Conservation (phyloP, 192 early-diverging fungal genomes). For the Mortierella claussenii region DNA sequence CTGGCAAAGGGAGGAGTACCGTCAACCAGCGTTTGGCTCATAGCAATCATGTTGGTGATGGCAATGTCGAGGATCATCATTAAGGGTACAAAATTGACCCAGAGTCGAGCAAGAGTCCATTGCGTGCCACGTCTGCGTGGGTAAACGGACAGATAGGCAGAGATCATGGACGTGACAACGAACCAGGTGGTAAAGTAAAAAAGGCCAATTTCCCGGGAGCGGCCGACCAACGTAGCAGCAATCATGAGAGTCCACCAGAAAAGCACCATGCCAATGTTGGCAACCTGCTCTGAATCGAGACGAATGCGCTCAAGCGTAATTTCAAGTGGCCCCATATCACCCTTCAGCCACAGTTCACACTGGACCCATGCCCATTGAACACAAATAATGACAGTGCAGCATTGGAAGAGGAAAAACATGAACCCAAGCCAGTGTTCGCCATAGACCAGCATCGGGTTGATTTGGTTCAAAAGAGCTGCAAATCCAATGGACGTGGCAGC, state of each 20-base stretch:
- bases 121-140: conserved; percentile 23
- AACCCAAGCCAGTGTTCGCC: conserved; percentile 45
- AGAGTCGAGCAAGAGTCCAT: conserved; percentile 43
- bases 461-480: conserved; percentile 24
- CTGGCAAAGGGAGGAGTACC: conserved; percentile 61
- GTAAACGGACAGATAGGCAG: conserved; percentile 32
- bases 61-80: conserved; percentile 56
- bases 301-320: conserved; percentile 36
- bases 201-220: conserved; percentile 36
- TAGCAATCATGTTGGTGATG: conserved; percentile 52
- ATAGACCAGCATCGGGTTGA: conserved; percentile 56
- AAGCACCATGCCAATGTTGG: conserved; percentile 49
- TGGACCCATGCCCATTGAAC: conserved; percentile 44
- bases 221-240: conserved; percentile 29
- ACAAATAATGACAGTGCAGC: conserved; percentile 33
- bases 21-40: conserved; percentile 63
- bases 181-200: conserved; percentile 58
- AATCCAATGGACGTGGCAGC: conserved; percentile 33
- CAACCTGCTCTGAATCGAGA: conserved; percentile 42
- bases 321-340: conserved; percentile 34
- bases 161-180: conserved; percentile 38
- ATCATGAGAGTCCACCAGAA: conserved; percentile 61
- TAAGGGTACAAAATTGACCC: conserved; percentile 48
- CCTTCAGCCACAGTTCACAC: conserved; percentile 30
- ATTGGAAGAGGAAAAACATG: conserved; percentile 37